Base-by-base conservation (phyloP, 2,329 filamentous ascomycete genomes). In the Neonectria hederae region DNA sequence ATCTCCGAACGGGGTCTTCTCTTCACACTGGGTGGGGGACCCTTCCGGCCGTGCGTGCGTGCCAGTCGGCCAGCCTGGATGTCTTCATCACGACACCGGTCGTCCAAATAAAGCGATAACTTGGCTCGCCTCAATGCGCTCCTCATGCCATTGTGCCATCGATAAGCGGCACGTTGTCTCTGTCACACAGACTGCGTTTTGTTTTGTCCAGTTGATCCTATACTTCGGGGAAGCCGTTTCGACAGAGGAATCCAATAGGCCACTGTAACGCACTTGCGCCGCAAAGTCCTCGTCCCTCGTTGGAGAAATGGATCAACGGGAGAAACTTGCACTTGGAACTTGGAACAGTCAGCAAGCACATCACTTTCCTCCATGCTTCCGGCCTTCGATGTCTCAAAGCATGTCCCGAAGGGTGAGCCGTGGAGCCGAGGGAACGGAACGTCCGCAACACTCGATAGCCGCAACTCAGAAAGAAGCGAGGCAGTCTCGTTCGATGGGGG, bases 11-110 rank as follows among this genome's bases (percentile, higher is more conserved):
- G 32, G 14, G 35, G 26, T 42, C 21, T 35, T 35, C 46, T 42
- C 21, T 35, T 35, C 46, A 28, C 32, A 53, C 45, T 38, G 30
- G n/a, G 21, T 28, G 26, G 26, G 26, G 8, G 28, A 43, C 46
- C 19, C 45, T 57, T 57, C 59, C 54, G 53, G 40, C 42, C 38
- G 59, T 22, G 53, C 48, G 54, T 35, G 14, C 42, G 26, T 60
- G 42, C 51, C 54, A 22, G n/a, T 46, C 19, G 21, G 24, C 46
- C 8, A 21, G 13, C 19, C 24, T 1, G 2, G 19, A 24, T 30
- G 9, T 10, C n/a, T 48, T 30, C 24, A 24, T 21, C 32, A 40
- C 19, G 17, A 49, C 30, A 26, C 26, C 43, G 21, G 24, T 14
- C 46, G 40, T 46, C 53, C 26, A 57, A 21, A 28, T 22, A 10